phyloP scores from a whole-genome alignment of 1,139 yeast genomes.

The Candida freyschussii region DNA sequence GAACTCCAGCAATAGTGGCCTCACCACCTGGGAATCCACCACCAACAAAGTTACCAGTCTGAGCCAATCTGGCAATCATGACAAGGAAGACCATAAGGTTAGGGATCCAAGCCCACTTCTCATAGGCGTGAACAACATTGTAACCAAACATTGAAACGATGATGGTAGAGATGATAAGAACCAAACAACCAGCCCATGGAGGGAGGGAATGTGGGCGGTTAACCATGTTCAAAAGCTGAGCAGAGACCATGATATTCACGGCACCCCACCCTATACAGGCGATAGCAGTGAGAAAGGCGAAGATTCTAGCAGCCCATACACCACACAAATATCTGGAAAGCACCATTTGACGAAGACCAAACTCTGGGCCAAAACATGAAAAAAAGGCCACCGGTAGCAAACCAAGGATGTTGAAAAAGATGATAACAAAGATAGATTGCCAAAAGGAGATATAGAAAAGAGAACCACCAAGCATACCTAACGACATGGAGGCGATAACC shows the following conservation, averaged over 20 bases:
- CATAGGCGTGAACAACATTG: slow-evolving; percentile 73
- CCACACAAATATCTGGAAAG: slow-evolving; percentile 78
- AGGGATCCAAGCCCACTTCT: slow-evolving; percentile 88
- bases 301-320: slow-evolving; percentile 66
- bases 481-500: slow-evolving; percentile 78
- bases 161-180: slow-evolving; percentile 65
- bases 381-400: slow-evolving; percentile 75
- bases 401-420: slow-evolving; percentile 74
- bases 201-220: slow-evolving; percentile 60
- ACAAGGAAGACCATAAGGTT: slow-evolving; percentile 67
- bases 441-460: slow-evolving; percentile 53
- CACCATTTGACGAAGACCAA: slow-evolving; percentile 87
- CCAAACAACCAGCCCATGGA: slow-evolving; percentile 86
- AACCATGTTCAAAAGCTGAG: slow-evolving; percentile 76
- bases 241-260: slow-evolving; percentile 85
- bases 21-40: slow-evolving; percentile 37
- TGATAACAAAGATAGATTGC: slow-evolving; percentile 55
- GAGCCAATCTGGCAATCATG: slow-evolving; percentile 71
- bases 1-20: slow-evolving; percentile 67
- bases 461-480: slow-evolving; percentile 68
- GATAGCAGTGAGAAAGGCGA: slow-evolving; percentile 70
- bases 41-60: slow-evolving; percentile 51
- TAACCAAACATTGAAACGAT: slow-evolving; percentile 84
- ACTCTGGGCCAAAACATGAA: slow-evolving; percentile 76
- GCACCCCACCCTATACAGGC: slow-evolving; percentile 98